A percentile compares a stretch with the other conserved stretches of the same genome.
Evolutionary conservation across 2,329 filamentous ascomycete genomes (phyloP).

Genomic region (Colletotrichum higginsianum): DNA sequence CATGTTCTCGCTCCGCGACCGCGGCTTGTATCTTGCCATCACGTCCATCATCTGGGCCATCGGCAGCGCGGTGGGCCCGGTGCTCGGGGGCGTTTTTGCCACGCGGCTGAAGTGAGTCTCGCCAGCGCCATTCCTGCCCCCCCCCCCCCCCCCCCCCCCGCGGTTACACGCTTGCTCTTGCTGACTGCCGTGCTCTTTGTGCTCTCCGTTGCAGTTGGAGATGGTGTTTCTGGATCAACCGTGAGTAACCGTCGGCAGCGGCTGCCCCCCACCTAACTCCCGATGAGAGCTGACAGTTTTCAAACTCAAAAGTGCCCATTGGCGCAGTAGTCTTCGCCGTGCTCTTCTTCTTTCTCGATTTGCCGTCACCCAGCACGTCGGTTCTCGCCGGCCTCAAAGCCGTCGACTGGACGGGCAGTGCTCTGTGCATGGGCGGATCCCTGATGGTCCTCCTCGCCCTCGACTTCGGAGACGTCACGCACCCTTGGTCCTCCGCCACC

Average conservation of each 20-base stretch:
- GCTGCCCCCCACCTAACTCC: too few species aligned
- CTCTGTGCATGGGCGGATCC: conserved; percentile 54
- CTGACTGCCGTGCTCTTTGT: conserved; percentile 60
- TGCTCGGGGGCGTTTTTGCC: conserved; percentile 60
- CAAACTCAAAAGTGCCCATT: conserved; percentile 48
- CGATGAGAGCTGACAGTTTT: conserved; percentile 41
- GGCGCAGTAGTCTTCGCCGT: conserved; percentile 49
- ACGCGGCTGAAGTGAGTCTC: conserved; percentile 60
- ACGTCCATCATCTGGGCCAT: conserved; percentile 58
- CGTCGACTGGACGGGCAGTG: conserved; percentile 62
- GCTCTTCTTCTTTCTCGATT: conserved; percentile 64
- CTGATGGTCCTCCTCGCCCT: conserved; percentile 52
- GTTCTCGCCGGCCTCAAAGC: conserved; percentile 74
- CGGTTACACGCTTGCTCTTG: conserved; percentile 60
- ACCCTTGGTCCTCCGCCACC: conserved; percentile 78
- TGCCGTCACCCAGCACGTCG: conserved; percentile 78
- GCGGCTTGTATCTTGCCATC: conserved; percentile 51
- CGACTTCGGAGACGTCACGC: conserved; percentile 69
- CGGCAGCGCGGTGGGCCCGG: conserved; percentile 58
- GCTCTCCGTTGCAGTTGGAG: conserved; percentile 49
- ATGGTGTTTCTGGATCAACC: conserved; percentile 62
- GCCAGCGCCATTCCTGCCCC: conserved; percentile 57
- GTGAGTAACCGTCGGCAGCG: conserved; percentile 1
- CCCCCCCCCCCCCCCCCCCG: conserved; percentile 42
- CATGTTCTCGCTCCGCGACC: conserved; percentile 54